Percentiles rank a stretch among this genome's conserved stretches.
phyloP scores from a whole-genome alignment of 352 stramenopile genomes.

The Phytophthora fragariae region DNA sequence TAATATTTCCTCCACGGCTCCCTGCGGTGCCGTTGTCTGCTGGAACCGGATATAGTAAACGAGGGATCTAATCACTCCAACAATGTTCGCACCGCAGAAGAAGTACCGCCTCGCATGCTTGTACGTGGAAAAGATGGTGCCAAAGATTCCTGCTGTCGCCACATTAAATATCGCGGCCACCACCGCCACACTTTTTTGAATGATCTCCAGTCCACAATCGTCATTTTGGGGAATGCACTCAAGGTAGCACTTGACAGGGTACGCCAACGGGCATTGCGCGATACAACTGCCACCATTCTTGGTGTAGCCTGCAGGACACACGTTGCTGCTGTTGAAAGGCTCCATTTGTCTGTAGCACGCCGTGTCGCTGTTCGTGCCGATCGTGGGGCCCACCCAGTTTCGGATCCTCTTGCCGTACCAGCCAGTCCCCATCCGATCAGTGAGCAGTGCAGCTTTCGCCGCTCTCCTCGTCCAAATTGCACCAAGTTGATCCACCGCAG shows the following conservation, averaged over 20 bases:
- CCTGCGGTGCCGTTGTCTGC: slow-evolving; percentile 23
- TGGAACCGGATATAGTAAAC: slow-evolving; percentile 29
- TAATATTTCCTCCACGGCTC: slow-evolving; percentile 19
- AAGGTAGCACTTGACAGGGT: slow-evolving; percentile 33
- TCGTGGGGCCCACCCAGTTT: slow-evolving; percentile 36
- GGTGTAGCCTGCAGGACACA: slow-evolving; percentile 23
- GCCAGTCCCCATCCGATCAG: slow-evolving; percentile 28
- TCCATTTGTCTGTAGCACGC: slow-evolving; percentile 27
- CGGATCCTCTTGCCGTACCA: slow-evolving; percentile 41
- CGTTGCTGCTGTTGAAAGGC: slow-evolving; percentile 18
- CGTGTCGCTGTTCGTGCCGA: slow-evolving; percentile 21
- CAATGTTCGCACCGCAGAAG: slow-evolving; percentile 30
- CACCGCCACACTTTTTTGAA: slow-evolving; percentile 14
- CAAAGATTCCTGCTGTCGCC: slow-evolving; percentile 30
- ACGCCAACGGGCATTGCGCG: slow-evolving; percentile 50
- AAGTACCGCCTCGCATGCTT: slow-evolving; percentile 14
- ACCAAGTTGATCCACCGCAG: slow-evolving; percentile 30
- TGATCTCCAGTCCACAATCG: slow-evolving; percentile 16
- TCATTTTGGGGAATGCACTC: slow-evolving; percentile 24
- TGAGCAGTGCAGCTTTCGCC: slow-evolving; percentile 20
- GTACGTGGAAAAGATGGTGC: slow-evolving; percentile 12
- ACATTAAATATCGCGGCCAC: slow-evolving; percentile 28
- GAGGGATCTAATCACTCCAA: slow-evolving; percentile 29
- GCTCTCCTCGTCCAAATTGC: slow-evolving; percentile 37
- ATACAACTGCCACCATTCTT: slow-evolving; percentile 12